These are phyloP conservation scores for Stagonosporopsis rhizophila DNA, from an alignment of 2,329 filamentous ascomycete genomes.

Conservation along the genomic window DNA sequence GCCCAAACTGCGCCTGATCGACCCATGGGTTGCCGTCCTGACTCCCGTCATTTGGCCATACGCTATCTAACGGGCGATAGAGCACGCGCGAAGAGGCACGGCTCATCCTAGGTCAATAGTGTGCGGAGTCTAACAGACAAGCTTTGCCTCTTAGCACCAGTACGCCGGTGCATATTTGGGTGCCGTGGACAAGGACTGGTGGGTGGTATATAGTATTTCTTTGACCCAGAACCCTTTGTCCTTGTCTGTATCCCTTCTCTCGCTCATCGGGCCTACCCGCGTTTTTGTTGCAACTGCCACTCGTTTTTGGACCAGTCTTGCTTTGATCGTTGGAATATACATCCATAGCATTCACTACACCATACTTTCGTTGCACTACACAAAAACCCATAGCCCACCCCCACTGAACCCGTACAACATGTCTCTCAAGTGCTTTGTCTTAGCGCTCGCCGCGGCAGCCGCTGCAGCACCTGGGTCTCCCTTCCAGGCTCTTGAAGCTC, in stretches of 20 bases:
- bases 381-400: not conserved
- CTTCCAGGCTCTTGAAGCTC: slow-evolving; percentile 26
- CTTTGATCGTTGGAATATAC: slow-evolving; percentile 16
- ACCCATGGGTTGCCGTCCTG: slow-evolving; percentile 13
- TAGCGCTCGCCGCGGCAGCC: slow-evolving; percentile 35
- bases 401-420: slow-evolving; percentile 19
- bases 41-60: slow-evolving; percentile 19
- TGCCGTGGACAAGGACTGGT: slow-evolving; percentile 3
- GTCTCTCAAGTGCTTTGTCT: slow-evolving; percentile 33
- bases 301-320: slow-evolving; percentile 14
- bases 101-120: slow-evolving; percentile 19
- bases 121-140: slow-evolving; percentile 16
- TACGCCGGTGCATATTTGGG: slow-evolving; percentile 14
- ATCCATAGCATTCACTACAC: slow-evolving; percentile 13
- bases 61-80: slow-evolving; percentile 14
- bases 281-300: slow-evolving; percentile 12
- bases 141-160: slow-evolving; percentile 15
- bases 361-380: slow-evolving; percentile 12
- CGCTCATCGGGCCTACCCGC: slow-evolving; percentile 8
- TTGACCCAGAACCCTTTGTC: slow-evolving; percentile 12
- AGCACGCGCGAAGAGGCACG: slow-evolving; percentile 17
- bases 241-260: slow-evolving; percentile 11
- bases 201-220: slow-evolving; percentile 14
- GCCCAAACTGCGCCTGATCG: slow-evolving; percentile 16
- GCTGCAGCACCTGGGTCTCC: slow-evolving; percentile 27